Conservation (phyloP, 176 grass and related monocot species). For the Carex cristatella region DNA sequence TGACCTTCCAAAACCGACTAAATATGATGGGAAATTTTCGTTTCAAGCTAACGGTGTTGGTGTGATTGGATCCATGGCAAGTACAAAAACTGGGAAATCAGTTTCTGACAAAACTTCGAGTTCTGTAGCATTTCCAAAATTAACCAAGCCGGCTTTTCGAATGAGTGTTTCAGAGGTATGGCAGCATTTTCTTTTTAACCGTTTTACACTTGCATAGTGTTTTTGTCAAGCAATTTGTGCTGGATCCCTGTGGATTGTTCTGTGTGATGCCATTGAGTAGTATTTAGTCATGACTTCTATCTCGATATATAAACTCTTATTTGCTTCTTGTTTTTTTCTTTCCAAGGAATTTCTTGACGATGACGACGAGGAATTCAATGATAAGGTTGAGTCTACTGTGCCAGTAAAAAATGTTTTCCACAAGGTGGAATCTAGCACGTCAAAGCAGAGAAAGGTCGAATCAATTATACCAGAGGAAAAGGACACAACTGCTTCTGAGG, state of each 20-base stretch:
- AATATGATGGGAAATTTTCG: background rate
- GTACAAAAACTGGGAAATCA: background rate
- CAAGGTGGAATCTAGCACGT: constrained; percentile 15
- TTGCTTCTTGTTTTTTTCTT: background rate
- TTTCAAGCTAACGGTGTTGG: constrained; percentile 1
- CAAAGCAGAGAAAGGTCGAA: background rate
- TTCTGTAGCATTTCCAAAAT: constrained; percentile 3
- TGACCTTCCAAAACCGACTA: constrained; percentile 9
- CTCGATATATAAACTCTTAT: constrained; percentile 1
- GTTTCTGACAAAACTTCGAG: background rate
- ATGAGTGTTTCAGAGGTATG: constrained; percentile 23
- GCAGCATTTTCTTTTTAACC: background rate
- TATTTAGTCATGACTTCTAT: background rate
- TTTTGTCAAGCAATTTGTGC: background rate
- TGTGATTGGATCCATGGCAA: background rate
- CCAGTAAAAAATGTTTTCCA: constrained; percentile 22
- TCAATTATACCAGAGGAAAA: background rate
- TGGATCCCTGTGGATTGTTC: background rate
- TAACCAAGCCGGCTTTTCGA: constrained; percentile 8
- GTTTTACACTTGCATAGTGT: background rate
- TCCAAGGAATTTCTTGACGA: constrained; percentile 11
- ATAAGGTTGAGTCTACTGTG: background rate
- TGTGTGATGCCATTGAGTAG: background rate
- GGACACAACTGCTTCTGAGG: background rate
- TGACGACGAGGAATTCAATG: background rate